A percentile compares a stretch with the other conserved stretches of the same genome.
These are phyloP conservation scores for Pseudonectria buxi DNA, from an alignment of 2,329 filamentous ascomycete genomes.

Conservation along the genomic window DNA sequence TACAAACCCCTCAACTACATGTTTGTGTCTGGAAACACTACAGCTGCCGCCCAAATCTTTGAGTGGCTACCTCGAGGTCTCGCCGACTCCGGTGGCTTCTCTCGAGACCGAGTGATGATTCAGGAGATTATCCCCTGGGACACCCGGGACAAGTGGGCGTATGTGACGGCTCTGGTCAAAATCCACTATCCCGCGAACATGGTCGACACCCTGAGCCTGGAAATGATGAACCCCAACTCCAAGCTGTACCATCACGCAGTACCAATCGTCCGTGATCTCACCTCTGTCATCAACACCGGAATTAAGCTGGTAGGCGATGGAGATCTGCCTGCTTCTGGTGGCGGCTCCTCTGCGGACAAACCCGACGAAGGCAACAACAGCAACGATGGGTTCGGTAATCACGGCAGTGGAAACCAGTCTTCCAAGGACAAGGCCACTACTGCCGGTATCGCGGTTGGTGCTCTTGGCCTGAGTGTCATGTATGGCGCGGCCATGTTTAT, in stretches of 20 bases:
- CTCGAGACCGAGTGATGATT: constrained; percentile 53
- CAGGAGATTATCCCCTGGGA: constrained; percentile 69
- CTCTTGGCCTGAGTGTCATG: constrained; percentile 70
- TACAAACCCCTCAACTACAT: constrained; percentile 71
- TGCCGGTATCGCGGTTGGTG: constrained; percentile 67
- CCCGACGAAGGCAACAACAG: constrained; percentile 28
- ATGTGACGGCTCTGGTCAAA: constrained; percentile 67
- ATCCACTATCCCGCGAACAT: constrained; percentile 66
- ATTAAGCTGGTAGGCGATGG: constrained; percentile 42
- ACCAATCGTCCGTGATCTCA: constrained; percentile 62
- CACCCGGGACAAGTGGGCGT: constrained; percentile 61
- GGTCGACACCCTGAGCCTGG: constrained; percentile 59
- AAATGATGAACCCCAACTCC: constrained; percentile 67
- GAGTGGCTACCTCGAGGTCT: constrained; percentile 66
- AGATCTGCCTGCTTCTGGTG: constrained; percentile 33
- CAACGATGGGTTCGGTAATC: constrained; percentile 36
- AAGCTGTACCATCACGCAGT: constrained; percentile 65
- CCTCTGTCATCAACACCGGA: constrained; percentile 74
- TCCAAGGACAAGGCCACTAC: constrained; percentile 57
- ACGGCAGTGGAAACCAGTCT: constrained; percentile 42
- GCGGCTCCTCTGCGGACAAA: constrained; percentile 20
- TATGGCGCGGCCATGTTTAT: constrained; percentile 95
- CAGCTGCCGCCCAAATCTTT: constrained; percentile 82
- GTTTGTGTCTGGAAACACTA: constrained; percentile 66
- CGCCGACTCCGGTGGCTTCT: constrained; percentile 54